Conservation (phyloP, 495 filamentous ascomycete genomes). For the Hyaloscypha hepaticicola region DNA sequence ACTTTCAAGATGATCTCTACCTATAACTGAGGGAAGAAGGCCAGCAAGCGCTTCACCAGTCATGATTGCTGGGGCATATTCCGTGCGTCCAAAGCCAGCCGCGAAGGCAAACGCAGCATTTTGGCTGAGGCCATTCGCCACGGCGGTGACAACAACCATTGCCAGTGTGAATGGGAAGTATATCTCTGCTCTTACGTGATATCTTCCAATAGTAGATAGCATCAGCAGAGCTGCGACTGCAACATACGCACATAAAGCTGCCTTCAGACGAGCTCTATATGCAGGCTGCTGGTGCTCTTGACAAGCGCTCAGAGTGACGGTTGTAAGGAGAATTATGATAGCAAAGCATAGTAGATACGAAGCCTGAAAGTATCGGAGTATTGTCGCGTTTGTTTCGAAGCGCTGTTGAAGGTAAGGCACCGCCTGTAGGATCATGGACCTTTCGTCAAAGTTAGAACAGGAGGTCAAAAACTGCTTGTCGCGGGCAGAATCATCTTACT, state of each 20-base stretch:
- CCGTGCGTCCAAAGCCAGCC: slow-evolving; percentile 73
- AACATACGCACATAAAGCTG: slow-evolving; percentile 69
- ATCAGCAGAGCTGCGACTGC: slow-evolving; percentile 69
- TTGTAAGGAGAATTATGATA: slow-evolving; percentile 68
- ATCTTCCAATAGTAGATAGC: slow-evolving; percentile 66
- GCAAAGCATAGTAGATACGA: slow-evolving; percentile 80
- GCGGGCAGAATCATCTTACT: too few species aligned
- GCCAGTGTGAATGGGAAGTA: slow-evolving; percentile 80
- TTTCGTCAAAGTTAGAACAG: slow-evolving; percentile 34
- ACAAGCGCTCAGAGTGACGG: slow-evolving; percentile 65
- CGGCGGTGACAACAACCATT: slow-evolving; percentile 71
- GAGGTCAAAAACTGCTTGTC: too few species aligned
- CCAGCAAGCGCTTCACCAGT: slow-evolving; percentile 69
- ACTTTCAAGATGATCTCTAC: neutral
- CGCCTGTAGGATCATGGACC: slow-evolving; percentile 97
- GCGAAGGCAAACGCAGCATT: slow-evolving; percentile 92
- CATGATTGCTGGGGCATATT: slow-evolving; percentile 95
- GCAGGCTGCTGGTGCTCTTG: slow-evolving; percentile 67
- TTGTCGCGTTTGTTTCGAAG: slow-evolving; percentile 66
- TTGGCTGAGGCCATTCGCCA: slow-evolving; percentile 79
- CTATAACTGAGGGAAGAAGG: slow-evolving; percentile 73
- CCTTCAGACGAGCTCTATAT: slow-evolving; percentile 75
- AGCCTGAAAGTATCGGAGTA: slow-evolving; percentile 76
- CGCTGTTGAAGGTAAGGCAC: slow-evolving; percentile 85
- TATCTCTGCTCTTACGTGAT: slow-evolving; percentile 50